Evolutionary conservation across 306 rosid genomes (phyloP).

Genomic region (Acacia acuminata): DNA sequence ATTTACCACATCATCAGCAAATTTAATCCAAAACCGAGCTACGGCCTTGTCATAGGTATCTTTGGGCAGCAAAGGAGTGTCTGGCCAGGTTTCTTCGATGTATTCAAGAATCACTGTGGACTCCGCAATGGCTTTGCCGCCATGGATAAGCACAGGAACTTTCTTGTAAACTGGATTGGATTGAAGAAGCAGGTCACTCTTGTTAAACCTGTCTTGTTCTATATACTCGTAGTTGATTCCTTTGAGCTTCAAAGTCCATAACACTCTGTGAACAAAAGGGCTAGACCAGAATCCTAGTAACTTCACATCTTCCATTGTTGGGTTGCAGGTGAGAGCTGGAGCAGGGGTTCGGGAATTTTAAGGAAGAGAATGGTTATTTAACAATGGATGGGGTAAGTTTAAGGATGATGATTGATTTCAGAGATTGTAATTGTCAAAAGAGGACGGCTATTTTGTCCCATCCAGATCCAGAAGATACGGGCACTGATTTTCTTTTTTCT

Average conservation of each 20-base stretch:
- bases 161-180: slow-evolving; percentile 54
- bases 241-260: slow-evolving; percentile 49
- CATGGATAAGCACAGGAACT: slow-evolving; percentile 57
- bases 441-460: not conserved
- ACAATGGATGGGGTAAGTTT: not conserved
- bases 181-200: slow-evolving; percentile 41
- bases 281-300: slow-evolving; percentile 52
- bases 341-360: not conserved
- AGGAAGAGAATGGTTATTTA: not conserved
- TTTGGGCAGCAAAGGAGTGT: slow-evolving; percentile 44
- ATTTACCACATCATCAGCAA: slow-evolving; percentile 47
- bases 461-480: too few relatives aligned
- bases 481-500: too few relatives aligned
- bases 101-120: slow-evolving; percentile 46
- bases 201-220: slow-evolving; percentile 42
- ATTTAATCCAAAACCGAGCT: slow-evolving; percentile 56
- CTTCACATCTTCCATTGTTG: slow-evolving; percentile 41
- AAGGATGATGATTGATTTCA: not conserved
- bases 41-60: slow-evolving; percentile 43
- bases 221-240: slow-evolving; percentile 46
- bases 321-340: not conserved
- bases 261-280: slow-evolving; percentile 47
- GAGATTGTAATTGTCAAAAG: not conserved
- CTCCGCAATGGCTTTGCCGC: slow-evolving; percentile 43
- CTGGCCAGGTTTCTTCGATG: slow-evolving; percentile 59